Percentiles rank a stretch among this genome's conserved stretches.
Conservation (phyloP, 2,329 filamentous ascomycete species). For the Spiromastix sp. region DNA sequence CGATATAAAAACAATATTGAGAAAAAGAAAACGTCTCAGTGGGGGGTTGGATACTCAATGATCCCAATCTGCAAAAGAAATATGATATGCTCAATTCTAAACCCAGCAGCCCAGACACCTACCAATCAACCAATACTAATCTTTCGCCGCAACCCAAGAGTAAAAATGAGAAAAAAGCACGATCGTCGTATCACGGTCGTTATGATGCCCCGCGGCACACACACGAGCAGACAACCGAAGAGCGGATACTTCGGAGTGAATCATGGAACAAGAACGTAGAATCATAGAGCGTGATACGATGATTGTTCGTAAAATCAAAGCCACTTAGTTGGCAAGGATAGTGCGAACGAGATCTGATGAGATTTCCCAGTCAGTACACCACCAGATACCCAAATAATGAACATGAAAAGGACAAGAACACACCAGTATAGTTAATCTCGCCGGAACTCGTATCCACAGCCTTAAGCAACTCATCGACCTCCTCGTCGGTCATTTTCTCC, state of each 20-base stretch:
- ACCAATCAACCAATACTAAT: too few relatives aligned
- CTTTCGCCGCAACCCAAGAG: too few relatives aligned
- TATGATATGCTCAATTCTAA: too few relatives aligned
- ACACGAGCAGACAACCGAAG: neutral
- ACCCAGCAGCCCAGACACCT: too few relatives aligned
- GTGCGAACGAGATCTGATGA: slow-evolving; percentile 67
- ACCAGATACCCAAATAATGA: neutral
- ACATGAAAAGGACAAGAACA: slow-evolving; percentile 20
- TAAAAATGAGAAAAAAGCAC: too few relatives aligned
- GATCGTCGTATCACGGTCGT: too few relatives aligned
- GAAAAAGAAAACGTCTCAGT: too few relatives aligned
- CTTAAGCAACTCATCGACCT: slow-evolving; percentile 98
- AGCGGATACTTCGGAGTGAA: neutral
- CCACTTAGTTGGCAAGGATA: slow-evolving; percentile 74
- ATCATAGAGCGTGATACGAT: slow-evolving; percentile 3
- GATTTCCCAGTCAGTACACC: slow-evolving; percentile 10
- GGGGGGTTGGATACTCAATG: too few relatives aligned
- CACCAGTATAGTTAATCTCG: slow-evolving; percentile 96
- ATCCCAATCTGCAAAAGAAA: too few relatives aligned
- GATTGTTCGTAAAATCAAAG: too few relatives aligned
- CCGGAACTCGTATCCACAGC: slow-evolving; percentile 91
- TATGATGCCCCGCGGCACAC: too few relatives aligned
- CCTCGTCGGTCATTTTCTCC: slow-evolving; percentile 98
- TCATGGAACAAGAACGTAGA: neutral
- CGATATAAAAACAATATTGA: too few relatives aligned